Percentiles rank a stretch among this genome's conserved stretches.
Evolutionary conservation across 2,329 filamentous ascomycete genomes (phyloP).

Genomic region (Fusarium marasasianum): DNA sequence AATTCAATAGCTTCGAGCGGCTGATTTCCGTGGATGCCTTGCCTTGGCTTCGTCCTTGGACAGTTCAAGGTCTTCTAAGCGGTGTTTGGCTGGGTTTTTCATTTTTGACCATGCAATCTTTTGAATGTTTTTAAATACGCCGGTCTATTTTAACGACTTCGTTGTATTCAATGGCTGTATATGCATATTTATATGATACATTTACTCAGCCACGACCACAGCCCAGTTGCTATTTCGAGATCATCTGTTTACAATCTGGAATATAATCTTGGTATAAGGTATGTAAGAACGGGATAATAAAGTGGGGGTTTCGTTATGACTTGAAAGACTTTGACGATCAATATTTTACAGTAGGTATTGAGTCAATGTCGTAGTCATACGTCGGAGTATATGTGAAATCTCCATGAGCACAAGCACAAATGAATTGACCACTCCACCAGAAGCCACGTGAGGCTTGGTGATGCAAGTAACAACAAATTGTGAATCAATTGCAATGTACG

Average conservation of each 20-base stretch:
- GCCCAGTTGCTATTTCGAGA: slow-evolving; percentile 34
- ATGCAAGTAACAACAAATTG: neutral
- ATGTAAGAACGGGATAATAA: neutral
- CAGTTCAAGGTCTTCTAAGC: neutral
- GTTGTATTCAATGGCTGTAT: neutral
- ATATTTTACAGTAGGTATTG: neutral
- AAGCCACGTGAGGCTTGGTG: neutral
- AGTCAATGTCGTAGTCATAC: neutral
- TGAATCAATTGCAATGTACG: neutral
- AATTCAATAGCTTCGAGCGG: neutral
- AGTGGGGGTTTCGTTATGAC: neutral
- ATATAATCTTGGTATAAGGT: too few relatives aligned
- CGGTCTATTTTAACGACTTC: neutral
- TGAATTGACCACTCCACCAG: neutral
- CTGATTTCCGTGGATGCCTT: neutral
- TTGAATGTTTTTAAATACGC: neutral
- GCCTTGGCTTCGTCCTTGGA: neutral
- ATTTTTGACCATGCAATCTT: neutral
- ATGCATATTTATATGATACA: neutral
- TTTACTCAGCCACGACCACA: slow-evolving; percentile 35
- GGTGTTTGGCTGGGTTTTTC: neutral
- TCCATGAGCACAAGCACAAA: slow-evolving; percentile 3
- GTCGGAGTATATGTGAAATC: slow-evolving; percentile 1
- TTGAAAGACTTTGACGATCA: neutral
- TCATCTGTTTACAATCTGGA: too few relatives aligned